Evolutionary conservation across 2,329 filamentous ascomycete genomes (phyloP).

Genomic region (Fusarium bulbicola): DNA sequence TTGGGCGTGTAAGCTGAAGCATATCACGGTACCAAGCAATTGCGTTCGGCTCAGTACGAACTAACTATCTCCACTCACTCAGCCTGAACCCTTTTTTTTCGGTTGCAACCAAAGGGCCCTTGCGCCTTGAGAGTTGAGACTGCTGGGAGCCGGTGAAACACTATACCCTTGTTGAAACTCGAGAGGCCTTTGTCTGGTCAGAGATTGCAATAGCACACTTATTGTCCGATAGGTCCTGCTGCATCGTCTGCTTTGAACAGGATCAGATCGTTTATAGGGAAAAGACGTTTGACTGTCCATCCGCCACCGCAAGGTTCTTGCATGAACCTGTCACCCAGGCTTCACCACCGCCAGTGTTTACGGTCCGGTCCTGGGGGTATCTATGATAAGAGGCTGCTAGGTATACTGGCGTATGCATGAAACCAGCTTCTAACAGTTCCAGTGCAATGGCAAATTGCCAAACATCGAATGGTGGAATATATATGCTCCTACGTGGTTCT

Average conservation of each 20-base stretch:
- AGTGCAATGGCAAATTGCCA: background rate
- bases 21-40: background rate
- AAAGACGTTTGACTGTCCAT: background rate
- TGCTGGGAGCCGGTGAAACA: conserved; percentile 1
- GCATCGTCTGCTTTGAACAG: background rate
- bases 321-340: background rate
- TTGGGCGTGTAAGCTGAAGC: background rate
- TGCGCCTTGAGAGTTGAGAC: background rate
- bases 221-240: background rate
- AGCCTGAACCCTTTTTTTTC: background rate
- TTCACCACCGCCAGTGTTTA: background rate
- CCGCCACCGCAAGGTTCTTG: background rate
- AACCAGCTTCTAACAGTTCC: background rate
- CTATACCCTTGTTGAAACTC: conserved; percentile 6
- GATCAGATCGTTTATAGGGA: background rate
- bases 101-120: background rate
- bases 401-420: background rate
- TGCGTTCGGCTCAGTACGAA: background rate
- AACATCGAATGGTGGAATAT: background rate
- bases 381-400: background rate
- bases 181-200: background rate
- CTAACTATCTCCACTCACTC: background rate
- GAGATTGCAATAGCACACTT: background rate
- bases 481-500: conserved; percentile 11
- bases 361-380: background rate